Evolutionary conservation across 495 filamentous ascomycete genomes (phyloP), one percentile per base, ranked within the genome.

Genomic region (Neurospora sp.): DNA sequence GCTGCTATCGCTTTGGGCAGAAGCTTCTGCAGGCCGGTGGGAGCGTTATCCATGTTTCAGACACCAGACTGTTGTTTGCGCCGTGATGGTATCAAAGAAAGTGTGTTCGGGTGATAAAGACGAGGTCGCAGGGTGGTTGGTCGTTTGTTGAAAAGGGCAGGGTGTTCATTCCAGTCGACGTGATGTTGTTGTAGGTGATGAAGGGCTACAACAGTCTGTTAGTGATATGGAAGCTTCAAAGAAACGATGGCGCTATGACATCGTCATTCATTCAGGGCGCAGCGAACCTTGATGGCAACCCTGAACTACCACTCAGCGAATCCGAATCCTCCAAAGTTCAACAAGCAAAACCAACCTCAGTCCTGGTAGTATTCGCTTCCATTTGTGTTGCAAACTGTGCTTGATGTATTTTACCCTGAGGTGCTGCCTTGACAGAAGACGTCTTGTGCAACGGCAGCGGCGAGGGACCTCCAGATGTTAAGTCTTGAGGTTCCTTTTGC

Each of bases 11-110:
- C 78, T 76, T 83, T 85, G 39, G 84, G 82, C 42, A 87, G 73
- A 39, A 87, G 82, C 79, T 88, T 88, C 41, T 78, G 82, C 59
- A 87, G 79, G 8, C 82, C 79, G 75, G 78, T 82, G 59, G 81
- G 76, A 39, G 74, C 72, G 69, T 72, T 72, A 53, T 84, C 77
- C 82, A 81, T 65, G 27, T 35, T 65, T 35, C 27, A 65, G 22
- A 65, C 53, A n/a, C n/a, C n/a, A 65, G 53, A 65, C 27, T 35
- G 53, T 61, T 61, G 53, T 61, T 61, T 61, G 53, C 45, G 45
- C 53, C 53, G 53, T 1, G 27, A 31, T 31, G 53, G 27, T 65
- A 65, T 35, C 53, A 65, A 65, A 61, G 53, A 61, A 61, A 35
- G 53, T 61, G 53, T 3, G 53, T 16, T 14, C 53, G 27, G 53